phyloP scores from a whole-genome alignment of 208 protist species.

The Lotmaria passim region DNA sequence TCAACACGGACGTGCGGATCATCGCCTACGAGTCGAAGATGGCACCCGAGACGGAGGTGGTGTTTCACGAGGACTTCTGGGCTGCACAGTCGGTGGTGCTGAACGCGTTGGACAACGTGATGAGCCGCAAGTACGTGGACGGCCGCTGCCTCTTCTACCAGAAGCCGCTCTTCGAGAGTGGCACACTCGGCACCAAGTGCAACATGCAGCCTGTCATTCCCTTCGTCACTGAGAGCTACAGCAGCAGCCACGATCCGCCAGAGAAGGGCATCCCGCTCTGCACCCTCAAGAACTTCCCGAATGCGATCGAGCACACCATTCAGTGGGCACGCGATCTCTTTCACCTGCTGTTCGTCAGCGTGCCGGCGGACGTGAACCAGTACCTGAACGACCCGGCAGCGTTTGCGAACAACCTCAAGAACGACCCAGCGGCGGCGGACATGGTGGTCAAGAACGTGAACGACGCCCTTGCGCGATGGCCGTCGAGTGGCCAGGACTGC shows the following conservation, averaged over 20 bases:
- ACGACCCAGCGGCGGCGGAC: constrained; percentile 72
- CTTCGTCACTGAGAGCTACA: constrained; percentile 98
- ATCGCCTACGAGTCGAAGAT: constrained; percentile 91
- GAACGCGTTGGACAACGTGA: constrained; percentile 99
- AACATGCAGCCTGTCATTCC: constrained; percentile 98
- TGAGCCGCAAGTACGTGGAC: constrained; percentile 97
- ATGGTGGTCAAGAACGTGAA: constrained; percentile 74
- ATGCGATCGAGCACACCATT: constrained; percentile 99
- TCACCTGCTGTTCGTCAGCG: constrained; percentile 82
- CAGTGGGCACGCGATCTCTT: constrained; percentile 95
- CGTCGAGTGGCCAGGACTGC: constrained; percentile 93
- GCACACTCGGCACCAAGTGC: constrained; percentile 99
- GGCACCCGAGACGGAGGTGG: constrained; percentile 95
- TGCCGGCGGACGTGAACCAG: constrained; percentile 81
- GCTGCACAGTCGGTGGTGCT: constrained; percentile 91
- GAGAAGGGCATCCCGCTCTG: constrained; percentile 99
- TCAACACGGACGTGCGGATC: constrained; percentile 95
- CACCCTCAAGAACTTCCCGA: constrained; percentile 99
- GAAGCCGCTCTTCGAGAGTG: constrained; percentile 98
- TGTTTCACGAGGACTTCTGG: constrained; percentile 98
- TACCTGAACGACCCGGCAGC: constrained; percentile 76
- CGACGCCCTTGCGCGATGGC: constrained; percentile 80
- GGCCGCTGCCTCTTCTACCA: constrained; percentile 95
- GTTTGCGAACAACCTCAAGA: constrained; percentile 68
- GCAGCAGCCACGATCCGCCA: constrained; percentile 96